These are phyloP conservation scores for Casuarina equisetifolia DNA, from an alignment of 306 rosid genomes.

Conservation along the genomic window DNA sequence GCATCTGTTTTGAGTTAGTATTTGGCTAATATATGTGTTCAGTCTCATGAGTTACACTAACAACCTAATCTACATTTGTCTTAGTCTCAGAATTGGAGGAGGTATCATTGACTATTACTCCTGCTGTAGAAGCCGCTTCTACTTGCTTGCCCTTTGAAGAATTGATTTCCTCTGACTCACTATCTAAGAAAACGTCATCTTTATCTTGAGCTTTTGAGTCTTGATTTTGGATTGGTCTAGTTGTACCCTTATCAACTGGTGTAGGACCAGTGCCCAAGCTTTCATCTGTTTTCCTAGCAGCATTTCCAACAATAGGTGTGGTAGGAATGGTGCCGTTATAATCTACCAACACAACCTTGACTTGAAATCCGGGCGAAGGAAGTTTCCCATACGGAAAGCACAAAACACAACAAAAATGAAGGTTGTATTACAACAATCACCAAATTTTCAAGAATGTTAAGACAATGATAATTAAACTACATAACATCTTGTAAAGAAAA, in stretches of 20 bases:
- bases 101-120: conserved; percentile 36
- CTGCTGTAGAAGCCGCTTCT: conserved; percentile 44
- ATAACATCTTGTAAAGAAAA: background rate
- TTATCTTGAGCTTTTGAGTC: conserved; percentile 46
- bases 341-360: conserved; percentile 85
- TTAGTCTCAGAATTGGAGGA: conserved; percentile 44
- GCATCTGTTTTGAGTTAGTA: conserved; percentile 33
- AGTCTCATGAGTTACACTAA: conserved; percentile 55
- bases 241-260: conserved; percentile 37
- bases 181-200: conserved; percentile 91
- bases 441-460: conserved; percentile 4
- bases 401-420: conserved; percentile 11
- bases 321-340: conserved; percentile 38
- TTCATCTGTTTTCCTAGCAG: conserved; percentile 54
- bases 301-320: conserved; percentile 43
- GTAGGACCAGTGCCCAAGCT: conserved; percentile 57
- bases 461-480: background rate
- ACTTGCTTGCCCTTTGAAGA: conserved; percentile 66
- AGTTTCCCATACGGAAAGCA: conserved; percentile 69
- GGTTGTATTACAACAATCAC: conserved; percentile 14
- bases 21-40: conserved; percentile 66
- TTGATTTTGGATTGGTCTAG: conserved; percentile 37
- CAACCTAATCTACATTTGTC: conserved; percentile 44
- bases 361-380: conserved; percentile 95
- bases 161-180: conserved; percentile 64